Evolutionary conservation across 2,329 filamentous ascomycete genomes (phyloP), one percentile per base, ranked within the genome.

Genomic region (Hymenoscyphus repandus): DNA sequence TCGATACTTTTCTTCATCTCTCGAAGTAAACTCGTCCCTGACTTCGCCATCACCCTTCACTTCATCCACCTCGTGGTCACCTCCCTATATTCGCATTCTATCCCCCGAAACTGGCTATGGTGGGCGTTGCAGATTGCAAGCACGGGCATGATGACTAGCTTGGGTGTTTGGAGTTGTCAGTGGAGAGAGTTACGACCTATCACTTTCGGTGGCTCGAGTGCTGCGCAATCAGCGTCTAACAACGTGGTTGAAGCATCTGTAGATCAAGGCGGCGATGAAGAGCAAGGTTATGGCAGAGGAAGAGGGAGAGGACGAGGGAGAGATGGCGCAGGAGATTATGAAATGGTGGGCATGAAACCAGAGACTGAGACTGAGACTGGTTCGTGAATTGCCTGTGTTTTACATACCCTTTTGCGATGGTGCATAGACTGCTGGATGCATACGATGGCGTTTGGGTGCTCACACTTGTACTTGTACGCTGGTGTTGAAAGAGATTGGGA

Each of bases 21-120:
- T 17, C 89, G 93, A 55, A 93, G 87, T 43, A 97, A 97, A 69
- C 86, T 97, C 54, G 88, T 97, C 45, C 90, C 90, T 59, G 93
- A 99, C 71, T 99, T 97, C 68, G 88, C 90, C 31, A 74, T 96
- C 20, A 96, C 92, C 2, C 79, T 96, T 15, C 90, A 95, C 72
- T 79, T 88, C 67, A 74, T 96, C 38, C 88, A 96, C 67, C 79
- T 96, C 47, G 57, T 93, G 62, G 69, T 89, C 62, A 88, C 88
- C 27, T 85, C 83, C 17, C 68, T 96, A 32, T 96, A 95, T 70
- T 85, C 88, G 2, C 82, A 83, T 62, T 78, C 80, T 9, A 66
- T 97, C 27, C 93, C 93, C 1, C 76, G 78, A 9, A 85, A 92
- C 67, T 71, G 82, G 57, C 85, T 95, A 62, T 99, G 93, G 93